phyloP scores from a whole-genome alignment of 2,329 filamentous ascomycete species.

The Talaromyces pinophilus region DNA sequence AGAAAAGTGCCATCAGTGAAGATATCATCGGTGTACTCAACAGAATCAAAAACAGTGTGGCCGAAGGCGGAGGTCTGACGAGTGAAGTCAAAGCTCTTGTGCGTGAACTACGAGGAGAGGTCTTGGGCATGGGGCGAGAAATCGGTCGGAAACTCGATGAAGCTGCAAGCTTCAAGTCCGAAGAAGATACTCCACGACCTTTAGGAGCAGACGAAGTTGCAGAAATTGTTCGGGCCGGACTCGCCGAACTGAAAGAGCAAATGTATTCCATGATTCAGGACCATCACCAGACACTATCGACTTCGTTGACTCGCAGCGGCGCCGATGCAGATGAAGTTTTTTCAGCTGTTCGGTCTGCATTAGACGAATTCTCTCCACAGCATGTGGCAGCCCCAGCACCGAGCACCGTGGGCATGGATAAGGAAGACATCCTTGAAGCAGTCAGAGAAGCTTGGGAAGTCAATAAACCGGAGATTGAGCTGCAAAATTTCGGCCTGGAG shows the following conservation, averaged over 20 bases:
- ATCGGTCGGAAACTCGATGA: slow-evolving; percentile 76
- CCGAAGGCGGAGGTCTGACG: slow-evolving; percentile 83
- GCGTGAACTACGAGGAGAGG: slow-evolving; percentile 84
- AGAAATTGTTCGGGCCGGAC: slow-evolving; percentile 74
- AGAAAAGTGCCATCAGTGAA: slow-evolving; percentile 58
- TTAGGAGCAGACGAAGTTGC: slow-evolving; percentile 70
- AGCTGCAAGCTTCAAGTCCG: slow-evolving; percentile 51
- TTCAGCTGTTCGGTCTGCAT: slow-evolving; percentile 75
- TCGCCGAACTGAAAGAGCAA: slow-evolving; percentile 80
- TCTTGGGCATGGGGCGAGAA: slow-evolving; percentile 91
- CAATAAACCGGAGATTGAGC: slow-evolving; percentile 89
- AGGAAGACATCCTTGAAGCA: slow-evolving; percentile 82
- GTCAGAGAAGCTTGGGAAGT: slow-evolving; percentile 90
- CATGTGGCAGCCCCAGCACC: slow-evolving; percentile 57
- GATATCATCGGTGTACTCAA: slow-evolving; percentile 81
- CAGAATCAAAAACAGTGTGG: slow-evolving; percentile 86
- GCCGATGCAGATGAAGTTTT: slow-evolving; percentile 85
- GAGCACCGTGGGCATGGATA: slow-evolving; percentile 56
- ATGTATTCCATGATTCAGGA: slow-evolving; percentile 78
- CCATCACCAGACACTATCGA: slow-evolving; percentile 66
- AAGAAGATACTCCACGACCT: slow-evolving; percentile 48
- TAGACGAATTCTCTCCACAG: slow-evolving; percentile 59
- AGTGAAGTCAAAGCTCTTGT: slow-evolving; percentile 90
- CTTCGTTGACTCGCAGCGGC: slow-evolving; percentile 61
- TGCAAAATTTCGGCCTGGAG: slow-evolving; percentile 87